Evolutionary conservation across 345 rosid species (phyloP).

Genomic region (Clarkia xantiana): DNA sequence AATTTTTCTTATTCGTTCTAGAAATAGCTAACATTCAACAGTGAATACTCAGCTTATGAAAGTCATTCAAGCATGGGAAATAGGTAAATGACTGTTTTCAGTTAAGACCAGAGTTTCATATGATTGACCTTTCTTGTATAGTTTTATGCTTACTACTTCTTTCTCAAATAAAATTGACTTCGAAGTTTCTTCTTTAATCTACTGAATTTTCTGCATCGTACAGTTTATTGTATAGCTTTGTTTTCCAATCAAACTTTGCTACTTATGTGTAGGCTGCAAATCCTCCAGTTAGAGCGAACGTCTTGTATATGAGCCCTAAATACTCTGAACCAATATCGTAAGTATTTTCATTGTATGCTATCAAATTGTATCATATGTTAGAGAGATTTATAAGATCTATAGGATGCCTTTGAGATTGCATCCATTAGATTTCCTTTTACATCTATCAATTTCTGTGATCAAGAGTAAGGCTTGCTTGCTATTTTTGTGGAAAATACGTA

Average conservation of each 20-base stretch:
- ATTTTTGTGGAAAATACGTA: too few species aligned
- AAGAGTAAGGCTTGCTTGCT: too few species aligned
- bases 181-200: not conserved
- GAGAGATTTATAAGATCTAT: not conserved
- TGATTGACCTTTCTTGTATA: too few species aligned
- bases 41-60: too few species aligned
- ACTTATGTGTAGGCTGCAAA: conserved; percentile 41
- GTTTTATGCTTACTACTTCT: not conserved
- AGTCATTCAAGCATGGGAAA: too few species aligned
- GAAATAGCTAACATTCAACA: too few species aligned
- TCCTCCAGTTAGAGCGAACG: conserved; percentile 89
- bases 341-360: conserved; percentile 16
- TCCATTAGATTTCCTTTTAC: too few species aligned
- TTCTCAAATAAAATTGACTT: not conserved
- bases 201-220: not conserved
- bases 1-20: not conserved
- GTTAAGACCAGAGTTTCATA: too few species aligned
- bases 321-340: conserved; percentile 72
- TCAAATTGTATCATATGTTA: conserved; percentile 6
- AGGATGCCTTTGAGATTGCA: too few species aligned
- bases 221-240: conserved; percentile 1
- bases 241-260: conserved; percentile 3
- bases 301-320: conserved; percentile 51
- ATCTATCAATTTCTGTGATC: too few species aligned
- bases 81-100: too few species aligned